phyloP scores from a whole-genome alignment of 495 filamentous ascomycete species.

The Tuber aestivum region DNA sequence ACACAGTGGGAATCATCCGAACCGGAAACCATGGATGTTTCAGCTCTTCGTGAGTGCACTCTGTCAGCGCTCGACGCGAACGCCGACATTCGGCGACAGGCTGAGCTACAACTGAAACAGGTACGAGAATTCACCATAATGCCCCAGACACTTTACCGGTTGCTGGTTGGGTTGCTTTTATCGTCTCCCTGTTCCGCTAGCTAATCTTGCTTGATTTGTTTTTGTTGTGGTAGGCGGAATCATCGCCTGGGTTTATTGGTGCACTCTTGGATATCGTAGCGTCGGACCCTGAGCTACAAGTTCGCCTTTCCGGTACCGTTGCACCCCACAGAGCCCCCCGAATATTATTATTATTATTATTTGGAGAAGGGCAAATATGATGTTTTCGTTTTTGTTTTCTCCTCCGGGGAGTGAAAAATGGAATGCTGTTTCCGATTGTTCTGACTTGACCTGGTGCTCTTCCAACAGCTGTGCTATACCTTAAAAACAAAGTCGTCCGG shows the following conservation, averaged over 20 bases:
- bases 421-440: constrained; percentile 10
- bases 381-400: neutral
- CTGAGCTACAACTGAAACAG: constrained; percentile 89
- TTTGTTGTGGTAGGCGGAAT: constrained; percentile 64
- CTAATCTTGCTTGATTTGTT: neutral
- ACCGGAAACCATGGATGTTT: constrained; percentile 66
- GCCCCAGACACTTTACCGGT: constrained; percentile 5
- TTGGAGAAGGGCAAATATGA: constrained; percentile 13
- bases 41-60: constrained; percentile 78
- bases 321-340: constrained; percentile 4
- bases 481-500: constrained; percentile 91
- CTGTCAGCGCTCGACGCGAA: constrained; percentile 79
- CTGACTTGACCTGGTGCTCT: constrained; percentile 15
- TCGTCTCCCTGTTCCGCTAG: neutral
- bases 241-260: constrained; percentile 81
- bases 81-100: constrained; percentile 74
- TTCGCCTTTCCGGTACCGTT: constrained; percentile 77
- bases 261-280: constrained; percentile 85
- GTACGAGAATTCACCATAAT: constrained; percentile 51
- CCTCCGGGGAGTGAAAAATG: constrained; percentile 7
- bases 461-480: constrained; percentile 78
- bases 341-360: too few species aligned
- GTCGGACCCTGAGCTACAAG: constrained; percentile 71
- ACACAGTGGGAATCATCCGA: neutral
- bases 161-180: neutral